Percentiles rank a stretch among this genome's conserved stretches.
Evolutionary conservation across 1,284 basidiomycete genomes (phyloP).

Genomic region (Ustilago crameri): DNA sequence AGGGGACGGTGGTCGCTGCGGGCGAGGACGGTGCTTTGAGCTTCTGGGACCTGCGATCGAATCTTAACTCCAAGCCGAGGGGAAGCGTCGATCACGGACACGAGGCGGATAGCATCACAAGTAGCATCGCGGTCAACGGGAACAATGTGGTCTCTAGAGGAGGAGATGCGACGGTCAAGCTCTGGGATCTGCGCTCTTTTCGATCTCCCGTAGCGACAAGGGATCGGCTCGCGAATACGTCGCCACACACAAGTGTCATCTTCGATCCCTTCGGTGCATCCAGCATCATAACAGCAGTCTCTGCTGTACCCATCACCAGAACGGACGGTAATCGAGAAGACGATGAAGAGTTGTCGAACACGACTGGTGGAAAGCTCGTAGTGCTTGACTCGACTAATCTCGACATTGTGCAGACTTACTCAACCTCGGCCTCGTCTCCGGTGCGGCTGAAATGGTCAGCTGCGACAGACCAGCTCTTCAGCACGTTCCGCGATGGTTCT

Average conservation of each 20-base stretch:
- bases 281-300: constrained; percentile 70
- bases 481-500: constrained; percentile 72
- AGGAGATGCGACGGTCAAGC: constrained; percentile 92
- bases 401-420: constrained; percentile 3
- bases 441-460: constrained; percentile 48
- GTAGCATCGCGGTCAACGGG: constrained; percentile 82
- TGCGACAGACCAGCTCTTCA: constrained; percentile 61
- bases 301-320: constrained; percentile 71
- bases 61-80: constrained; percentile 84
- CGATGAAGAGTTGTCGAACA: neutral
- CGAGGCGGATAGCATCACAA: constrained; percentile 81
- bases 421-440: constrained; percentile 10
- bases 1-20: constrained; percentile 69
- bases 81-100: constrained; percentile 87
- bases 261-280: constrained; percentile 83
- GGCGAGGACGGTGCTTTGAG: constrained; percentile 91
- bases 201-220: constrained; percentile 81
- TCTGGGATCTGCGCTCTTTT: constrained; percentile 92
- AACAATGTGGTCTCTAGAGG: constrained; percentile 79
- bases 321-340: no score
- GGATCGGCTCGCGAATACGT: constrained; percentile 78
- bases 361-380: constrained; percentile 11
- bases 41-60: constrained; percentile 90
- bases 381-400: constrained; percentile 37
- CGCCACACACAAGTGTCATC: constrained; percentile 88